Evolutionary conservation across 345 rosid genomes (phyloP), one percentile per base, ranked within the genome.

Genomic region (Ceriops zippeliana): DNA sequence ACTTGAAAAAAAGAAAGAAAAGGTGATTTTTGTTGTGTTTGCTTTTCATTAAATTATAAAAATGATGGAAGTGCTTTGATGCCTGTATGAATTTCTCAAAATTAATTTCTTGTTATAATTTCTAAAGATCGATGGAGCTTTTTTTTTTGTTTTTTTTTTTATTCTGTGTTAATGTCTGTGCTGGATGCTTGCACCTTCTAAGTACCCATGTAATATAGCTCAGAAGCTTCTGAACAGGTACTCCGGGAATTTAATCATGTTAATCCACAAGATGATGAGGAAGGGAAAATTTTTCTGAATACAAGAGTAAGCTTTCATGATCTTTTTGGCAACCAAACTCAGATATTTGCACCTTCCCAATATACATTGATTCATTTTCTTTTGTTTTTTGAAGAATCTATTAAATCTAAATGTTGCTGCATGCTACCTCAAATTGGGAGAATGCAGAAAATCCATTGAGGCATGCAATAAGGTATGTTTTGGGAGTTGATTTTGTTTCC

Each of bases 171-270:
- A 2, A 38, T 22, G n/a, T 72, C 63, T 56, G 16, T 26, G 34
- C 15, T 35, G 4, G 5, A 24, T 62, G 5, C 15, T 28, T 24
- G 38, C 15, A 31, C 30, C 26, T 34, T 51, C 15, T 58, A 69
- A 61, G 49, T 69, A 49, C 20, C 58, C 60, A 24, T 46, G 20
- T 22, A n/a, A 42, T 24, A 28, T 21, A n/a, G 10, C 10, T 3
- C 5, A 28, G 52, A n/a, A 64, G 34, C 58, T 75, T 54, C 19
- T 57, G 17, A 68, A 58, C 77, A 95, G 99, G 93, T 91, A 57
- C 92, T 95, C 65, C 85, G 98, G 79, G 97, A 92, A 80, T 92
- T 95, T 77, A 95, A 95, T 85, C 99, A 95, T 75, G 99, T 90
- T 42, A 88, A 95, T 70, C 97, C 99, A 34, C 99, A 90, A 80